phyloP scores from a whole-genome alignment of 2,329 filamentous ascomycete genomes.

The Beauveria bassiana region DNA sequence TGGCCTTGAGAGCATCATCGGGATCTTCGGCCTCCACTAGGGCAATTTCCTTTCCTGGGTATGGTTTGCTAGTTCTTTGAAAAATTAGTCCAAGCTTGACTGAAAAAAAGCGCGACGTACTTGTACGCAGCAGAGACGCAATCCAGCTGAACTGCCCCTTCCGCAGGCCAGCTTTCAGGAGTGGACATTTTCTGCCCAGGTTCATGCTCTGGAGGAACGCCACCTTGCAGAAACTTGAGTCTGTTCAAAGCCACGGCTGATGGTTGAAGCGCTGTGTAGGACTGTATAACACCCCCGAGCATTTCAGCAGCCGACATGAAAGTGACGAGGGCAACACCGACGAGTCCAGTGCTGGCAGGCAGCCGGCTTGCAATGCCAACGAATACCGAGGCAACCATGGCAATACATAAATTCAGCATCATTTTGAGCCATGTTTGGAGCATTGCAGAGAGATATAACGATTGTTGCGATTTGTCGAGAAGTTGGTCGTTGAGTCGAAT shows the following conservation, averaged over 20 bases:
- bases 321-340: constrained; percentile 1
- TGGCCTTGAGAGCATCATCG: background rate
- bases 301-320: constrained; percentile 3
- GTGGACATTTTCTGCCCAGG: background rate
- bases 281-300: background rate
- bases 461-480: constrained; percentile 1
- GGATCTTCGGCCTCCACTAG: background rate
- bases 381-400: constrained; percentile 1
- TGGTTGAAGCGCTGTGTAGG: background rate
- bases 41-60: background rate
- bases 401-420: constrained; percentile 4
- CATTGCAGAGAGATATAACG: background rate
- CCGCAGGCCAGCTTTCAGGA: background rate
- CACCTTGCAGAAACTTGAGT: background rate
- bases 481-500: background rate
- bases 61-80: background rate
- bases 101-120: background rate
- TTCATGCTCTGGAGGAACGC: background rate
- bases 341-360: constrained; percentile 2
- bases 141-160: background rate
- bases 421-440: background rate
- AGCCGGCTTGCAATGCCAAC: constrained; percentile 2
- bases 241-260: constrained; percentile 1
- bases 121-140: background rate
- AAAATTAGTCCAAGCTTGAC: background rate